These are phyloP conservation scores for Geranium rotundifolium DNA, from an alignment of 345 rosid genomes.

Conservation along the genomic window DNA sequence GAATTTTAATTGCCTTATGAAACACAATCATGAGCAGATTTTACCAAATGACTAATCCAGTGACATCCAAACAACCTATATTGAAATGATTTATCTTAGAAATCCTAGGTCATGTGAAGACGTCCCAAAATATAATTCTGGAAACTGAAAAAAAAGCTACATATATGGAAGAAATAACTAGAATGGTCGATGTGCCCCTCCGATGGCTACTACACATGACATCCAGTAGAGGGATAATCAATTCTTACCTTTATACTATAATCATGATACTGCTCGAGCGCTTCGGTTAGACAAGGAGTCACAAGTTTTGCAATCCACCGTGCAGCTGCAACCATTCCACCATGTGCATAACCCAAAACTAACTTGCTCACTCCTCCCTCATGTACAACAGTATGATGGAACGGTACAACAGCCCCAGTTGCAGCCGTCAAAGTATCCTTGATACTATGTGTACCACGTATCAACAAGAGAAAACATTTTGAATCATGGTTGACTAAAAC, in stretches of 20 bases:
- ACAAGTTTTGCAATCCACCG: constrained; percentile 92
- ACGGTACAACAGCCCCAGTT: constrained; percentile 91
- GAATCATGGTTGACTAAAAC: constrained; percentile 55
- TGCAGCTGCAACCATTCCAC: constrained; percentile 99
- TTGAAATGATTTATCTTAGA: too few species aligned
- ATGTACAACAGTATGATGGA: constrained; percentile 77
- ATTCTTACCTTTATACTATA: constrained; percentile 56
- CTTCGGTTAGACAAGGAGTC: constrained; percentile 68
- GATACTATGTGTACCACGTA: constrained; percentile 93
- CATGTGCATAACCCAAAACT: constrained; percentile 92
- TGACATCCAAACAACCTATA: not conserved
- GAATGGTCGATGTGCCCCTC: too few species aligned
- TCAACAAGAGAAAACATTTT: constrained; percentile 55
- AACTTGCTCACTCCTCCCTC: constrained; percentile 84
- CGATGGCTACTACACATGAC: too few species aligned
- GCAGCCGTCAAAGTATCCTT: constrained; percentile 97
- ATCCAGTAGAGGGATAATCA: not conserved
- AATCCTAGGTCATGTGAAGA: not conserved
- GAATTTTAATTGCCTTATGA: constrained; percentile 4
- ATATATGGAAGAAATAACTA: too few species aligned
- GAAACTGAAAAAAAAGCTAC: too few species aligned
- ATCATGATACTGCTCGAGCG: constrained; percentile 54
- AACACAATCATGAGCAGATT: not conserved
- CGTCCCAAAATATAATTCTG: too few species aligned
- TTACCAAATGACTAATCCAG: not conserved